These are phyloP conservation scores for Endothia cerciana DNA, from an alignment of 2,329 filamentous ascomycete genomes.

Conservation along the genomic window DNA sequence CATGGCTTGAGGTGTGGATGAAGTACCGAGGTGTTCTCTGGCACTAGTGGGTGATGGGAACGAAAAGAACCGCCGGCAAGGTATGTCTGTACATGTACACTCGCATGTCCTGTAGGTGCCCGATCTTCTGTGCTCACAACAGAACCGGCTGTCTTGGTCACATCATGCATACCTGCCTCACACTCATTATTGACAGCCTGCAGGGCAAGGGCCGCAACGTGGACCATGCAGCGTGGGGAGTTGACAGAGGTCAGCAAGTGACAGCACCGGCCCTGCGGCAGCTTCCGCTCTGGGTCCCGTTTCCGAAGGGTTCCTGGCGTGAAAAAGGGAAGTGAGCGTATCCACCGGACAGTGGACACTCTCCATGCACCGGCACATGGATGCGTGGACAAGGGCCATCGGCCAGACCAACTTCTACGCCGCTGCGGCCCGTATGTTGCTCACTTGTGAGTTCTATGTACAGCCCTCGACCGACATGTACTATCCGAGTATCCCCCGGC, in stretches of 20 bases:
- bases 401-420: slow-evolving; percentile 22
- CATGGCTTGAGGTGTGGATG: not conserved
- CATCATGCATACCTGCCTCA: slow-evolving; percentile 14
- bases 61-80: not conserved
- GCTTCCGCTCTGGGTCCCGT: not conserved
- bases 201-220: not conserved
- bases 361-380: slow-evolving; percentile 25
- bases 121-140: slow-evolving; percentile 15
- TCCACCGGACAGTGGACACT: slow-evolving; percentile 23
- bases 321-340: slow-evolving; percentile 20
- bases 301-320: slow-evolving; percentile 16
- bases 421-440: slow-evolving; percentile 26
- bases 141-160: slow-evolving; percentile 5
- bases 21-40: not conserved
- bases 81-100: slow-evolving; percentile 15
- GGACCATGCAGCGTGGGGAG: slow-evolving; percentile 21
- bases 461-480: slow-evolving; percentile 26
- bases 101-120: slow-evolving; percentile 7
- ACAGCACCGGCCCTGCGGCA: slow-evolving; percentile 15
- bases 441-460: slow-evolving; percentile 22
- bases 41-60: not conserved
- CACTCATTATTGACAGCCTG: slow-evolving; percentile 11
- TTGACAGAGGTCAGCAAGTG: slow-evolving; percentile 15
- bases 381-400: slow-evolving; percentile 22
- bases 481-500: slow-evolving; percentile 22